Base-by-base conservation (phyloP, 192 early-diverging fungal genomes). In the Cetraspora pellucida region DNA sequence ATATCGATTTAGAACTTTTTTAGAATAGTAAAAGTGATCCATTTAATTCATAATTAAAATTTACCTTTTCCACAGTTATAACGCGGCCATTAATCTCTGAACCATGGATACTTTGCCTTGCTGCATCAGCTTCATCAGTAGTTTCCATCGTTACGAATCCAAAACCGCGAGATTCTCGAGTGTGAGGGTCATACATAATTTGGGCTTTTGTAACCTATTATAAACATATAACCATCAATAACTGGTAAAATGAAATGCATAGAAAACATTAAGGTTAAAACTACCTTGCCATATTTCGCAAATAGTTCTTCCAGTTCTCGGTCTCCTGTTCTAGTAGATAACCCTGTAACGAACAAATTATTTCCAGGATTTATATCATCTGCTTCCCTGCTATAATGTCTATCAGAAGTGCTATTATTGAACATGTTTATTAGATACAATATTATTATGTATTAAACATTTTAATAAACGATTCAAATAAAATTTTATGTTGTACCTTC, bases 171-270 rank as follows among this genome's bases (percentile, higher is more conserved):
- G 93, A 95, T 63, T 93, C 92, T 28, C 86, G 85, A 21, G 85
- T 88, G 80, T 95, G 93, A 25, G 93, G 93, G 77, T 95, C 93
- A 77, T 86, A 86, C 90, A 94, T 92, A 67, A 93, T 87, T 66
- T 89, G 85, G 61, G 87, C 89, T 74, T 92, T 93, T 74, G 83
- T 77, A 28, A 92, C 85, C 89, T 91, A 71, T 11, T 60, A 67
- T 4, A 4, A 65, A 52, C 52, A 57, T 31, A 58, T 23, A 49
- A 27, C 17, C 21, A n/a, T 43, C 13, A 30, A 43, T 17, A 19
- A 10, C 16, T 9, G 13, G 10, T 73, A 2, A 31, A 60, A 27
- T 27, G 45, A 61, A 47, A 25, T 17, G 7, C 57, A 43, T 14
- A 59, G 23, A 45, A 52, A 64, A 50, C 16, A 31, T 10, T 21